Conservation (phyloP, 2,329 filamentous ascomycete species). For the Colletotrichum viniferum region DNA sequence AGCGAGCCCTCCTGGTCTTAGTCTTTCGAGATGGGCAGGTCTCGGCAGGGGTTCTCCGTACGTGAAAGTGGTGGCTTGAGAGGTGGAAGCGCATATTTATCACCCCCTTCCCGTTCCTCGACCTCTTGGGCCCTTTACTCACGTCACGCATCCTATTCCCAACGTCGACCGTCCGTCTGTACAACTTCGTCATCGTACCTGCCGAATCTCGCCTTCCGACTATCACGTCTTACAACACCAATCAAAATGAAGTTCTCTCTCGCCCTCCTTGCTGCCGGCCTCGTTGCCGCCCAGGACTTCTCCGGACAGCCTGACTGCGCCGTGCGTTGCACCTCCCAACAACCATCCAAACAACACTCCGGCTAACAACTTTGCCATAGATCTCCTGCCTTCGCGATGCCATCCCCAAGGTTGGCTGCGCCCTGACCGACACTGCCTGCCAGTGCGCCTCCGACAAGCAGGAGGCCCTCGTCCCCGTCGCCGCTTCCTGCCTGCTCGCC, state of each 20-base stretch:
- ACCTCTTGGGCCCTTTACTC: fast-evolving
- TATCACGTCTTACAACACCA: not conserved
- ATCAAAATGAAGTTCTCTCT: constrained; percentile 46
- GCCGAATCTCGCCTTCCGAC: not conserved
- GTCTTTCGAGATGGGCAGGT: not conserved
- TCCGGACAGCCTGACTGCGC: constrained; percentile 40
- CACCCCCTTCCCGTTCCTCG: not conserved
- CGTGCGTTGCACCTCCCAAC: constrained; percentile 34
- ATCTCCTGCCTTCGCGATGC: constrained; percentile 37
- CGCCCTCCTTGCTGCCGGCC: constrained; percentile 36
- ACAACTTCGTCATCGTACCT: not conserved
- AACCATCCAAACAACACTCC: not conserved
- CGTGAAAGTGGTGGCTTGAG: not conserved
- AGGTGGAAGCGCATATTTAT: constrained; percentile 3
- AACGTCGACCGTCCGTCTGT: not conserved
- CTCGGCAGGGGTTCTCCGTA: constrained; percentile 5
- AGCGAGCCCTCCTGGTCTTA: not conserved
- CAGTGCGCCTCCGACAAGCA: constrained; percentile 40
- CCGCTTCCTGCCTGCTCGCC: constrained; percentile 35
- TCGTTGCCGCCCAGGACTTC: constrained; percentile 43
- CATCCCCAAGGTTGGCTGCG: constrained; percentile 40
- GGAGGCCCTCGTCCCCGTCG: constrained; percentile 30
- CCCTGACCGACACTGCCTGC: constrained; percentile 39
- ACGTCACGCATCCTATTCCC: not conserved
- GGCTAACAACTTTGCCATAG: constrained; percentile 10